Conservation (phyloP, 2,329 filamentous ascomycete species). For the Amauroascus niger region DNA sequence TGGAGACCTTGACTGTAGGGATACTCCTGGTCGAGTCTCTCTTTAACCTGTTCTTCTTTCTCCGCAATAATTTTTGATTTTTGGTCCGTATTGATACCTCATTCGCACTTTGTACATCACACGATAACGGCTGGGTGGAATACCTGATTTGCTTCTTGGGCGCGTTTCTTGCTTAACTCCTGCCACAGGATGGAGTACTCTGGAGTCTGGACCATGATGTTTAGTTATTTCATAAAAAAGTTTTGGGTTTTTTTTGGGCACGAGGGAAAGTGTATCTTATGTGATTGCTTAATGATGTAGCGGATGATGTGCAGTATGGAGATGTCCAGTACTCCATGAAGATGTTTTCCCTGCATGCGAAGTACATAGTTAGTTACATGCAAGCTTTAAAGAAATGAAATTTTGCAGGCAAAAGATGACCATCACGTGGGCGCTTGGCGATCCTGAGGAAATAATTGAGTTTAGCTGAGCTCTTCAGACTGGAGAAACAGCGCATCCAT, state of each 20-base stretch:
- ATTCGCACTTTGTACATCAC: neutral
- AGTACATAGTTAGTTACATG: no score
- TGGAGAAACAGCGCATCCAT: neutral
- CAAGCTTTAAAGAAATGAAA: no score
- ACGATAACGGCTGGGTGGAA: neutral
- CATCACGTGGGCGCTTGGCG: neutral
- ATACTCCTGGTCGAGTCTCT: neutral
- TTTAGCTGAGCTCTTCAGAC: neutral
- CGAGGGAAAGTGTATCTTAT: no score
- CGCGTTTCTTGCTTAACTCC: neutral
- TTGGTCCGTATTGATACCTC: neutral
- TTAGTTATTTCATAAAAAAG: no score
- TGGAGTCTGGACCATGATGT: no score
- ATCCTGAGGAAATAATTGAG: neutral
- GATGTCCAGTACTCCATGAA: no score
- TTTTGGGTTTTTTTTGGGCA: neutral
- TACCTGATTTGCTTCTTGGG: neutral
- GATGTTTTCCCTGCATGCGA: no score
- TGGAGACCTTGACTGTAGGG: constrained; percentile 16
- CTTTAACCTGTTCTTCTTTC: neutral
- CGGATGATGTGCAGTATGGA: no score
- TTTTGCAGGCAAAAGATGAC: no score
- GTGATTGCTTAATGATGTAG: no score
- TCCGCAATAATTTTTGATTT: neutral
- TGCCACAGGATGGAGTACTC: no score